A percentile compares a stretch with the other conserved stretches of the same genome.
These are phyloP conservation scores for Marasmius fiardii DNA, from an alignment of 1,284 basidiomycete genomes.

Conservation along the genomic window DNA sequence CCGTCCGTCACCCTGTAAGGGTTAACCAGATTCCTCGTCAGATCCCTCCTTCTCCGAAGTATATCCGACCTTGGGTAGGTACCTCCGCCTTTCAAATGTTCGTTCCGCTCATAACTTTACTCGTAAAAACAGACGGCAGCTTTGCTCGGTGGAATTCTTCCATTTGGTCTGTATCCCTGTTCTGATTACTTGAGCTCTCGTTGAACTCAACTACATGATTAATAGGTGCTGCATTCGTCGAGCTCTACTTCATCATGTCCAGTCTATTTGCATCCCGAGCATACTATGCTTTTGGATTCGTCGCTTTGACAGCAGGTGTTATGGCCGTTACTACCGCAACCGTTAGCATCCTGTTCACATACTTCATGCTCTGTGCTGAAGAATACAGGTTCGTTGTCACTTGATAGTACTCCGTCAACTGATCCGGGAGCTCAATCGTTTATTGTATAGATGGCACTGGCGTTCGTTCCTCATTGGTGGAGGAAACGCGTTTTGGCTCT, in stretches of 20 bases:
- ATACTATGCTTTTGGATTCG: slow-evolving; percentile 95
- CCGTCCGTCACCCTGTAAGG: slow-evolving; percentile 76
- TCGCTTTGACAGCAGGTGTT: slow-evolving; percentile 85
- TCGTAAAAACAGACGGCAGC: slow-evolving; percentile 55
- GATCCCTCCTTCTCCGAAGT: slow-evolving; percentile 84
- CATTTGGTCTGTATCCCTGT: slow-evolving; percentile 65
- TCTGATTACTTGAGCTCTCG: slow-evolving; percentile 3
- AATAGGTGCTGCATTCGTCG: slow-evolving; percentile 89
- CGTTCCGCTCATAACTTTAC: slow-evolving; percentile 1
- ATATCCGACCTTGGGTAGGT: slow-evolving; percentile 74
- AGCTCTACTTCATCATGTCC: slow-evolving; percentile 92
- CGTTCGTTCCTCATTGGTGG: slow-evolving; percentile 93
- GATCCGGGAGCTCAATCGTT: slow-evolving; percentile 3
- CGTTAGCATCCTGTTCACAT: slow-evolving; percentile 86
- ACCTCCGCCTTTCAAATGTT: neutral
- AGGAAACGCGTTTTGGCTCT: slow-evolving; percentile 90
- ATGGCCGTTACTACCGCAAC: slow-evolving; percentile 88
- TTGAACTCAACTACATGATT: neutral
- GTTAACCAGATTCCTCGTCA: slow-evolving; percentile 93
- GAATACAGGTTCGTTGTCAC: slow-evolving; percentile 87
- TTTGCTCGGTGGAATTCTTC: slow-evolving; percentile 86
- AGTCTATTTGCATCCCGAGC: slow-evolving; percentile 92
- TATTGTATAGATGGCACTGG: slow-evolving; percentile 85
- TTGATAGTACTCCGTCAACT: slow-evolving; percentile 5
- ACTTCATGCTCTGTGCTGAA: slow-evolving; percentile 93